These are phyloP conservation scores for Acer negundo DNA, from an alignment of 345 rosid genomes.

Conservation along the genomic window DNA sequence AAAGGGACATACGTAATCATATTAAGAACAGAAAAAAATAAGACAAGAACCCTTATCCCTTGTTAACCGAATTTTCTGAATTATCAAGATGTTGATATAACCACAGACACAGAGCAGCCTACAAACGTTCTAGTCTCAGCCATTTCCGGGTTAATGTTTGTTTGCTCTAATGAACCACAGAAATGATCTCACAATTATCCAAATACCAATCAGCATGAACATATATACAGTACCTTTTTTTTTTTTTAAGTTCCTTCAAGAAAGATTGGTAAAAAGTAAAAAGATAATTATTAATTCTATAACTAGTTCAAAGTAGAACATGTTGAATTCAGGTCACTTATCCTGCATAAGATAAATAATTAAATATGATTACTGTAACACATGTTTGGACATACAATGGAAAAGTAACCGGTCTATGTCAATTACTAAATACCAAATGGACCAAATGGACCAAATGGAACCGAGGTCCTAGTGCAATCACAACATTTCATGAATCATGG, in stretches of 20 bases:
- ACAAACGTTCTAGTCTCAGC: neutral
- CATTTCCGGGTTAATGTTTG: neutral
- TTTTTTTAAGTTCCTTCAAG: neutral
- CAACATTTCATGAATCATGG: neutral
- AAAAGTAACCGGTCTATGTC: neutral
- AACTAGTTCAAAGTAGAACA: neutral
- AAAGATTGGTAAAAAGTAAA: neutral
- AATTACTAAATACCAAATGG: neutral
- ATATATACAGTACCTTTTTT: neutral
- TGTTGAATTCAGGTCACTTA: neutral
- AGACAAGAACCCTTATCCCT: neutral
- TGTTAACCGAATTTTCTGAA: neutral
- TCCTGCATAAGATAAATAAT: neutral
- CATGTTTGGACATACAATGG: neutral
- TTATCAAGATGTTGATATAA: neutral
- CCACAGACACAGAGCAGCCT: neutral
- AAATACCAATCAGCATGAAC: neutral
- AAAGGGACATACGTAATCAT: too few relatives aligned
- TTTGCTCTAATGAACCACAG: neutral
- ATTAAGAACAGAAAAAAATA: neutral
- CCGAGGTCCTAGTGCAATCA: neutral
- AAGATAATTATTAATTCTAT: neutral
- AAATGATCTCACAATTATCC: neutral
- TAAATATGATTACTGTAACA: neutral
- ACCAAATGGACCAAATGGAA: neutral